phyloP scores from a whole-genome alignment of 1,284 basidiomycete genomes.

The Tausonia pullulans region DNA sequence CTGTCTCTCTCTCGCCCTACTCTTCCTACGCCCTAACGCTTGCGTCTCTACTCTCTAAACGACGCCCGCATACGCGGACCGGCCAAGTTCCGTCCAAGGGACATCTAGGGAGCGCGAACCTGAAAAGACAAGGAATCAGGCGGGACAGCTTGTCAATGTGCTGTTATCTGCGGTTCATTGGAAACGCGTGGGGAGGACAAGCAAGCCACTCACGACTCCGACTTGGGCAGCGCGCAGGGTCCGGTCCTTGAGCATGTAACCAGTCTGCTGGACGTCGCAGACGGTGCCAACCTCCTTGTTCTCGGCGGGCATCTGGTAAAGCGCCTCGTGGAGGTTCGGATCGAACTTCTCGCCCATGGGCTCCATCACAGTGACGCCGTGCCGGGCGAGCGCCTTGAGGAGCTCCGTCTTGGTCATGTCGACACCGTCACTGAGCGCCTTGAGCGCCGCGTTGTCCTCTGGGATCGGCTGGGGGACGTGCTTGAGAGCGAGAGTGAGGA shows the following conservation, averaged over 20 bases:
- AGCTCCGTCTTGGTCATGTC: conserved; percentile 84
- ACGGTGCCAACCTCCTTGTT: conserved; percentile 82
- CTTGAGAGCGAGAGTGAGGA: conserved; percentile 71
- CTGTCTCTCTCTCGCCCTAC: too few relatives aligned
- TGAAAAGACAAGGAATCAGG: too few relatives aligned
- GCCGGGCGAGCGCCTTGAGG: conserved; percentile 78
- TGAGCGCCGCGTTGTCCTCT: conserved; percentile 47
- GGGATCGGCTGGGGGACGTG: conserved; percentile 54
- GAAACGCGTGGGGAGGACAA: neutral
- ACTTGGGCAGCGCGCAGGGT: conserved; percentile 91
- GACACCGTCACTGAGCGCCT: conserved; percentile 71
- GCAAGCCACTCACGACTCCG: conserved; percentile 53
- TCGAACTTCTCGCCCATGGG: conserved; percentile 88
- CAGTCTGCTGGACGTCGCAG: conserved; percentile 80
- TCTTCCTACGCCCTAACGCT: too few relatives aligned
- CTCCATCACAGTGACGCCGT: conserved; percentile 83
- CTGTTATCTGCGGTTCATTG: too few relatives aligned
- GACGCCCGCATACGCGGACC: too few relatives aligned
- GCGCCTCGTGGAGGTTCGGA: conserved; percentile 87
- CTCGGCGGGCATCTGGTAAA: conserved; percentile 82
- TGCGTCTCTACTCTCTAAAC: too few relatives aligned
- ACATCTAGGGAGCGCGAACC: too few relatives aligned
- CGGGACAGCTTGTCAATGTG: too few relatives aligned
- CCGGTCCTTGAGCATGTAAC: conserved; percentile 85
- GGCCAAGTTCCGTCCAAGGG: too few relatives aligned